Percentiles rank a stretch among this genome's conserved stretches.
These are phyloP conservation scores for Aspergillus sojae DNA, from an alignment of 2,329 filamentous ascomycete genomes.

Conservation along the genomic window DNA sequence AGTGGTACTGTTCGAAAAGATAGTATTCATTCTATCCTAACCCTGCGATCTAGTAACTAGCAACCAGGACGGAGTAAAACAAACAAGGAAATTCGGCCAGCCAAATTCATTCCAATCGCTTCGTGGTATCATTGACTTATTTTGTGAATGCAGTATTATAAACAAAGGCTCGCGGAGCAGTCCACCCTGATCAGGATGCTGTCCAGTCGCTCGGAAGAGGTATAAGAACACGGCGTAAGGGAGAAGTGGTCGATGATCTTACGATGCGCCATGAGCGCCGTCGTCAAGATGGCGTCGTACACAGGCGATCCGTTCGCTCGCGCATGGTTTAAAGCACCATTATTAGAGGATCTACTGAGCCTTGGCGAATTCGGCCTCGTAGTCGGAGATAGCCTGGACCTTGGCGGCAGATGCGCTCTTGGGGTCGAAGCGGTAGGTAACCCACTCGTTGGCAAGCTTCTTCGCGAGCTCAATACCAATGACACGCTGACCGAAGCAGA, in stretches of 20 bases:
- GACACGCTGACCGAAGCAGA: conserved; percentile 84
- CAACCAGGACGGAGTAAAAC: conserved; percentile 10
- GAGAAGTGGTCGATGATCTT: background rate
- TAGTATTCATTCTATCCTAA: conserved; percentile 15
- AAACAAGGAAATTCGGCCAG: conserved; percentile 18
- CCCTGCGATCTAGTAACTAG: conserved; percentile 7
- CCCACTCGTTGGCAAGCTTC: conserved; percentile 76
- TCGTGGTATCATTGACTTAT: conserved; percentile 35
- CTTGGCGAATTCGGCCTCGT: conserved; percentile 41
- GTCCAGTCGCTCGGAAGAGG: conserved; percentile 9
- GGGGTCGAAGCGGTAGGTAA: conserved; percentile 79
- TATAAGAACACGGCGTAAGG: background rate
- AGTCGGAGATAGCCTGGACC: conserved; percentile 52
- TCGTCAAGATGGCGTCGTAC: background rate
- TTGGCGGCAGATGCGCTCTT: conserved; percentile 65
- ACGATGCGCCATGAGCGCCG: background rate
- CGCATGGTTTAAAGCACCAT: background rate
- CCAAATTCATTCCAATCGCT: conserved; percentile 20
- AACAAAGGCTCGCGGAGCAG: background rate
- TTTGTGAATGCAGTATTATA: conserved; percentile 20
- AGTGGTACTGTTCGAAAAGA: background rate
- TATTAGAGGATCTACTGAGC: conserved; percentile 8
- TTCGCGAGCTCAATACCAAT: conserved; percentile 79
- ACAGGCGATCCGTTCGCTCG: background rate
- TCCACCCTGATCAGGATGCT: conserved; percentile 2